phyloP scores from a whole-genome alignment of 2,329 filamentous ascomycete species.

The Sphaerulina vaccinii region DNA sequence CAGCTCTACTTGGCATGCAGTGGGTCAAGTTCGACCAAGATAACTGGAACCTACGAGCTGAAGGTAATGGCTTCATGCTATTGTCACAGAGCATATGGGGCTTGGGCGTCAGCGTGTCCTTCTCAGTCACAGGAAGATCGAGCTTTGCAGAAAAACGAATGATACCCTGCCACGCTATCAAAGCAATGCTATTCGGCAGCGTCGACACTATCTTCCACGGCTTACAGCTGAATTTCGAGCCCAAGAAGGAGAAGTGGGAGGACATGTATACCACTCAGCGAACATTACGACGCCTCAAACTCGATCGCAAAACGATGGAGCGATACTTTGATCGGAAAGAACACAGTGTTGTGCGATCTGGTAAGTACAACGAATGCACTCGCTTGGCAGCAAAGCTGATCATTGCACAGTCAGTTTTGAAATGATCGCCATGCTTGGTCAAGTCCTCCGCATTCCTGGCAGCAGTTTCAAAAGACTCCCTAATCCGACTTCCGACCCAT shows the following conservation, averaged over 20 bases:
- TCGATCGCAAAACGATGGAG: constrained; percentile 10
- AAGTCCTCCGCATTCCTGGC: constrained; percentile 14
- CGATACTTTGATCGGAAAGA: constrained; percentile 7
- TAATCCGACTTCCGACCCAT: constrained; percentile 14
- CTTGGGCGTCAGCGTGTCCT: constrained; percentile 12
- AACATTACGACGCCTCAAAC: constrained; percentile 6
- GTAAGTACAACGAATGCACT: neutral
- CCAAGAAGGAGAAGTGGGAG: constrained; percentile 7
- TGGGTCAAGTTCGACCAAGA: constrained; percentile 14
- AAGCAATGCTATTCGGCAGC: constrained; percentile 14
- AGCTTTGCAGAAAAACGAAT: constrained; percentile 3
- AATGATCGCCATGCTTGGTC: constrained; percentile 18
- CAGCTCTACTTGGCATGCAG: constrained; percentile 13
- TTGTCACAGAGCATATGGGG: constrained; percentile 9
- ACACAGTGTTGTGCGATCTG: constrained; percentile 9
- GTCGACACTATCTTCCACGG: constrained; percentile 13
- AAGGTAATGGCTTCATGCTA: constrained; percentile 16
- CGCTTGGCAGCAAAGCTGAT: neutral
- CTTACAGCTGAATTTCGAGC: constrained; percentile 6
- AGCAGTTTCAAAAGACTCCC: constrained; percentile 16
- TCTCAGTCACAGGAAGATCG: constrained; percentile 6
- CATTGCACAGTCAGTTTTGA: constrained; percentile 10
- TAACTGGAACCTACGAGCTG: constrained; percentile 12
- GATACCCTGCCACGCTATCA: constrained; percentile 11
- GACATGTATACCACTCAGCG: constrained; percentile 8